Conservation (phyloP, 192 early-diverging fungal genomes). For the Coemansia brasiliensis region DNA sequence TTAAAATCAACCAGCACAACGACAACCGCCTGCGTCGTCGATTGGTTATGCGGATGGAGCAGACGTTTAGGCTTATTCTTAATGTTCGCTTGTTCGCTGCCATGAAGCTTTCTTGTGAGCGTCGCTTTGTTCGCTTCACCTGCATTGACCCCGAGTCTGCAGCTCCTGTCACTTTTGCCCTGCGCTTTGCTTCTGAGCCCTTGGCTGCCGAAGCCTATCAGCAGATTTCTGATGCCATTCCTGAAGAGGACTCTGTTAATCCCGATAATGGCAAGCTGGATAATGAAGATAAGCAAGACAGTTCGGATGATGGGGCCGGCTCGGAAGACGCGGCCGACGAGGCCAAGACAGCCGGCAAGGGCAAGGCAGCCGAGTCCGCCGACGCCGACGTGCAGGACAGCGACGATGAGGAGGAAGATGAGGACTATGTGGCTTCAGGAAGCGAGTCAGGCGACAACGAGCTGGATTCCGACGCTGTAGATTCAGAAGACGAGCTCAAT, state of each 20-base stretch:
- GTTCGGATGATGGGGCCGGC: background rate
- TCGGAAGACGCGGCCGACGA: background rate
- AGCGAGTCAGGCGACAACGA: slow-evolving; percentile 15
- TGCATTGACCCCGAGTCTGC: slow-evolving; percentile 26
- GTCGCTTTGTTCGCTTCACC: slow-evolving; percentile 42
- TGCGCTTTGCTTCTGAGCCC: slow-evolving; percentile 34
- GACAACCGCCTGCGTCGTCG: slow-evolving; percentile 16
- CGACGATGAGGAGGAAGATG: slow-evolving; percentile 13
- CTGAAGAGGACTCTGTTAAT: background rate
- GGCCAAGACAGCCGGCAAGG: slow-evolving; percentile 8
- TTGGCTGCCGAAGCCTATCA: slow-evolving; percentile 19
- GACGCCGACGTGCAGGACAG: slow-evolving; percentile 5
- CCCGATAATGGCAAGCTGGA: background rate
- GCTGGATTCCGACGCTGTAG: background rate
- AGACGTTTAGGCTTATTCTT: slow-evolving; percentile 48
- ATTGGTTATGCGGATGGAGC: slow-evolving; percentile 54
- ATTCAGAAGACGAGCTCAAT: slow-evolving; percentile 1
- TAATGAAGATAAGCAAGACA: background rate
- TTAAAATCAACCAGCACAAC: slow-evolving; percentile 44
- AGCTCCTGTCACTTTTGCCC: slow-evolving; percentile 22
- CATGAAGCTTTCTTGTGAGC: slow-evolving; percentile 32
- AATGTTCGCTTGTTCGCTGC: slow-evolving; percentile 40
- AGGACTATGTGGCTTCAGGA: slow-evolving; percentile 9
- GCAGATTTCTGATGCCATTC: slow-evolving; percentile 15
- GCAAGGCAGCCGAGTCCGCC: background rate